These are phyloP conservation scores for Arthrobotrys entomopaga DNA, from an alignment of 2,329 filamentous ascomycete species.

Conservation along the genomic window DNA sequence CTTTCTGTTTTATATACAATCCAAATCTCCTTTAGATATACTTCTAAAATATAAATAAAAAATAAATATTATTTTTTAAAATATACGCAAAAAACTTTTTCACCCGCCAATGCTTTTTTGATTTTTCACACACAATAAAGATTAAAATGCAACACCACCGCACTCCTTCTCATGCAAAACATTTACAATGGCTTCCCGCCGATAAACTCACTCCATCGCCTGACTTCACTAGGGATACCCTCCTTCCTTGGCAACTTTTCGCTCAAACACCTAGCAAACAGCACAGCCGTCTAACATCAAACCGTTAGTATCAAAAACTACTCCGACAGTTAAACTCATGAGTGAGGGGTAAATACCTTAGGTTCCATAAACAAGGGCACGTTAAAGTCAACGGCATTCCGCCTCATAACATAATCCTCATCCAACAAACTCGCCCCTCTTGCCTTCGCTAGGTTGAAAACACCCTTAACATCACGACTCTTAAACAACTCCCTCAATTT, in stretches of 20 bases:
- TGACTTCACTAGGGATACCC: slow-evolving; percentile 89
- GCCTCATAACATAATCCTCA: slow-evolving; percentile 97
- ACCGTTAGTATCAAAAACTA: slow-evolving; percentile 60
- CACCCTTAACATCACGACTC: slow-evolving; percentile 94
- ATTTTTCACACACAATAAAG: not conserved
- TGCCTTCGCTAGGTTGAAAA: slow-evolving; percentile 90
- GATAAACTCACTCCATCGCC: slow-evolving; percentile 94
- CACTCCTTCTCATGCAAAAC: not conserved
- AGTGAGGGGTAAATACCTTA: slow-evolving; percentile 72
- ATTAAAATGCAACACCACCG: not conserved
- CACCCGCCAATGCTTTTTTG: not conserved
- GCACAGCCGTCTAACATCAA: slow-evolving; percentile 79
- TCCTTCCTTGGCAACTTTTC: slow-evolving; percentile 90
- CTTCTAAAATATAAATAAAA: not conserved
- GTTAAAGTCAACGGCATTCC: slow-evolving; percentile 98
- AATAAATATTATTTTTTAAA: not conserved
- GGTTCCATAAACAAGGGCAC: slow-evolving; percentile 98
- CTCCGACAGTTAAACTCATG: not conserved
- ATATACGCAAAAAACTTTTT: not conserved
- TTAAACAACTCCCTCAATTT: slow-evolving; percentile 93
- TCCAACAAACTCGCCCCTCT: slow-evolving; percentile 86
- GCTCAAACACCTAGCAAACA: slow-evolving; percentile 96
- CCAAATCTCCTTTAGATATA: not conserved
- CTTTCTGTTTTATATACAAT: no score
- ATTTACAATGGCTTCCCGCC: slow-evolving; percentile 80